These are phyloP conservation scores for Capronia epimyces DNA, from an alignment of 2,329 filamentous ascomycete species.

Conservation along the genomic window DNA sequence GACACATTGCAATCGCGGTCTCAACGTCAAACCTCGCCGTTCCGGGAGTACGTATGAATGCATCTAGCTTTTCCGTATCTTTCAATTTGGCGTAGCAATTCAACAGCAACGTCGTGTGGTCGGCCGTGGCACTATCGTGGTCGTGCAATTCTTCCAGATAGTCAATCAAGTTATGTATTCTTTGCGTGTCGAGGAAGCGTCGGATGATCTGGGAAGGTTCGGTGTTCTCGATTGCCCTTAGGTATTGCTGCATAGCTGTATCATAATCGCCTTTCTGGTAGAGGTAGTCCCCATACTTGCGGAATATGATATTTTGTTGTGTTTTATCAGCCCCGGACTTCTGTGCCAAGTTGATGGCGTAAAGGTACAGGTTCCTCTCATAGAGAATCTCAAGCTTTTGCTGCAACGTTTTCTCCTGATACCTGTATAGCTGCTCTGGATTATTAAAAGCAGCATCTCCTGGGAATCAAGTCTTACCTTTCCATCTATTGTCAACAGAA, in stretches of 20 bases:
- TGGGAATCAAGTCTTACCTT: constrained; percentile 57
- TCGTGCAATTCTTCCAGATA: constrained; percentile 96
- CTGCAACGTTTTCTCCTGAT: constrained; percentile 83
- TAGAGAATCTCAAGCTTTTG: constrained; percentile 92
- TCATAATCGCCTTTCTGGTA: constrained; percentile 96
- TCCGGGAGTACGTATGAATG: constrained; percentile 91
- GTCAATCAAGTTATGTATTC: constrained; percentile 94
- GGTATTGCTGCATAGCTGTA: constrained; percentile 97
- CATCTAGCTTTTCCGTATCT: constrained; percentile 91
- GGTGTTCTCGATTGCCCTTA: constrained; percentile 90
- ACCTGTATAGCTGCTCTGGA: constrained; percentile 64
- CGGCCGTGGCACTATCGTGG: constrained; percentile 83
- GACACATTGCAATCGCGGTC: constrained; percentile 94
- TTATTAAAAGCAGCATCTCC: constrained; percentile 19
- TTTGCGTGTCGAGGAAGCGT: constrained; percentile 95
- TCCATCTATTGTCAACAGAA: constrained; percentile 82
- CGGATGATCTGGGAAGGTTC: constrained; percentile 94
- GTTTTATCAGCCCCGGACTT: constrained; percentile 73
- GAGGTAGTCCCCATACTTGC: constrained; percentile 86
- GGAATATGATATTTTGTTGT: constrained; percentile 86
- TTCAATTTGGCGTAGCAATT: constrained; percentile 99
- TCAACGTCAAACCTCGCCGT: constrained; percentile 96
- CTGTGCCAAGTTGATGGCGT: constrained; percentile 88
- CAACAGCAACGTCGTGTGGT: constrained; percentile 87
- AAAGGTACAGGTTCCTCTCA: constrained; percentile 82